Percentiles rank a stretch among this genome's conserved stretches.
phyloP scores from a whole-genome alignment of 78 protist species.

The Tieghemostelium lacteum region DNA sequence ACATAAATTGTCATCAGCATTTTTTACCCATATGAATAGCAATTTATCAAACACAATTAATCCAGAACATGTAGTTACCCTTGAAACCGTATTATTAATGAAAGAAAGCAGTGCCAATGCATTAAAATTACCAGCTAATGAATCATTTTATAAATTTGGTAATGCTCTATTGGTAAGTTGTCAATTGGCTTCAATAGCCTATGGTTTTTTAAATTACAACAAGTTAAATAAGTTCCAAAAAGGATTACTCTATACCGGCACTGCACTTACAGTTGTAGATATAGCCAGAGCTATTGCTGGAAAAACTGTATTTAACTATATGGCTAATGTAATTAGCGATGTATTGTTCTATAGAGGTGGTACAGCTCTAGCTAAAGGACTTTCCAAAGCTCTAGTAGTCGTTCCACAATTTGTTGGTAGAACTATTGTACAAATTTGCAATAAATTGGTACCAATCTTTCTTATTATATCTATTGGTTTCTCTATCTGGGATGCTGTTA shows the following conservation, averaged over 20 bases:
- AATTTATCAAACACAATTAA: neutral
- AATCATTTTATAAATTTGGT: neutral
- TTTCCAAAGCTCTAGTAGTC: too few relatives aligned
- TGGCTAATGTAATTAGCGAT: neutral
- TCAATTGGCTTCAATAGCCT: neutral
- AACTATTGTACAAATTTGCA: too few relatives aligned
- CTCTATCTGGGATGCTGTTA: neutral
- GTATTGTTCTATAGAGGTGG: too few relatives aligned
- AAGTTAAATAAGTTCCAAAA: too few relatives aligned
- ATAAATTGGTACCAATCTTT: neutral
- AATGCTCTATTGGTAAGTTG: neutral
- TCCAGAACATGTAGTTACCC: neutral
- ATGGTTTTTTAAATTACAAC: neutral
- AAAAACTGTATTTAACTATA: too few relatives aligned
- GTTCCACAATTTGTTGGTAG: too few relatives aligned
- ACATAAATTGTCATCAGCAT: neutral
- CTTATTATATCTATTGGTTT: slow-evolving; percentile 4
- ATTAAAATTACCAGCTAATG: neutral
- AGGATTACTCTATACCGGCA: neutral
- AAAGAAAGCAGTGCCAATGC: neutral
- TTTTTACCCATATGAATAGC: too few relatives aligned
- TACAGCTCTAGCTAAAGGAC: too few relatives aligned
- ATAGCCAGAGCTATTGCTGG: neutral
- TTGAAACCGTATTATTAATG: neutral
- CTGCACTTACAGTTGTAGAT: neutral